phyloP scores from a whole-genome alignment of 495 filamentous ascomycete genomes.

The Podospora fimiseda region DNA sequence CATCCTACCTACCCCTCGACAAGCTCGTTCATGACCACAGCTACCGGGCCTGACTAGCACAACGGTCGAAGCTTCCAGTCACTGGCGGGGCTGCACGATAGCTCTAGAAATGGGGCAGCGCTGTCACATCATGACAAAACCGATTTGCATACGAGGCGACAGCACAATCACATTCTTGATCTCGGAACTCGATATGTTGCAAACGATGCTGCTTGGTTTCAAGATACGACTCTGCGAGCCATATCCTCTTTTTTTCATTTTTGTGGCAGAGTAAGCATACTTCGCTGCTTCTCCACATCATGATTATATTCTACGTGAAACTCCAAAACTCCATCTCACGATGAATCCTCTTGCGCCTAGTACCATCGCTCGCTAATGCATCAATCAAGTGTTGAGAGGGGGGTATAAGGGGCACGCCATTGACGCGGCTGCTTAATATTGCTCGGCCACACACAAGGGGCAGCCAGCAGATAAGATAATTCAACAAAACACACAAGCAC shows the following conservation, averaged over 20 bases:
- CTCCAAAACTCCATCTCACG: conserved; percentile 25
- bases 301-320: conserved; percentile 26
- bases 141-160: neutral
- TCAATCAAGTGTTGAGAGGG: conserved; percentile 25
- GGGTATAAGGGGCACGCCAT: conserved; percentile 17
- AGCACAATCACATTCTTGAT: neutral
- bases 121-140: too few species aligned
- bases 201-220: neutral
- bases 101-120: too few species aligned
- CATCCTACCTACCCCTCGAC: neutral
- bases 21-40: neutral
- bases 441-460: conserved; percentile 1
- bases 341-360: conserved; percentile 14
- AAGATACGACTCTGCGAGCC: neutral
- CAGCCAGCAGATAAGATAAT: neutral
- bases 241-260: neutral
- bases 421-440: conserved; percentile 4
- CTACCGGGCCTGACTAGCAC: neutral
- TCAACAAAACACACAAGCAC: neutral
- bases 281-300: conserved; percentile 6
- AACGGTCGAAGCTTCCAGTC: neutral
- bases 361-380: conserved; percentile 29
- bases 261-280: neutral
- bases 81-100: neutral
- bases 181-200: neutral